phyloP scores from a whole-genome alignment of 2,329 filamentous ascomycete species.

The Purpureocillium takamizusanense region DNA sequence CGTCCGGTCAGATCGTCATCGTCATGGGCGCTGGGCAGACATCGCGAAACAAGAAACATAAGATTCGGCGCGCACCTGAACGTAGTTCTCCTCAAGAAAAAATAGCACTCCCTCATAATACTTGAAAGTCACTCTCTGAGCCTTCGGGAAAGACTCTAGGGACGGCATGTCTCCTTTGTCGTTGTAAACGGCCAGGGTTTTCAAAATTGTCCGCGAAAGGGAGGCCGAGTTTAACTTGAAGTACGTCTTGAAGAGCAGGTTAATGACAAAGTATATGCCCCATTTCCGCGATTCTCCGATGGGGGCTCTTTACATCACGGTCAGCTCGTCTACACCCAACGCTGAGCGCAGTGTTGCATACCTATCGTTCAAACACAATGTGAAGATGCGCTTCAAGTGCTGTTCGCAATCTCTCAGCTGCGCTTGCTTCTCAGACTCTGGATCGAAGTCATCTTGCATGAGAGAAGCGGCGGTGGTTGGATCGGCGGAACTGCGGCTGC shows the following conservation, averaged over 20 bases:
- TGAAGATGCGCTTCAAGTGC: conserved; percentile 86
- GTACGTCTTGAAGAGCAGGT: conserved; percentile 95
- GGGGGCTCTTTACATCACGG: conserved; percentile 48
- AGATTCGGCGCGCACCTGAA: conserved; percentile 41
- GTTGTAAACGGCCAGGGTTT: conserved; percentile 66
- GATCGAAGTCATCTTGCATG: conserved; percentile 76
- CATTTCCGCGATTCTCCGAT: conserved; percentile 91
- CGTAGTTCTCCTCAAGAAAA: conserved; percentile 91
- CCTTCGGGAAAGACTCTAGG: conserved; percentile 71
- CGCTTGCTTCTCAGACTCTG: conserved; percentile 67
- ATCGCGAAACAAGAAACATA: neutral
- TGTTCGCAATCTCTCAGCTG: conserved; percentile 86
- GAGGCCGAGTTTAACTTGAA: conserved; percentile 88
- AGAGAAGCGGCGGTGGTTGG: conserved; percentile 29
- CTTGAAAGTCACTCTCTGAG: conserved; percentile 90
- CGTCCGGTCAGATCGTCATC: neutral
- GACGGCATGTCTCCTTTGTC: conserved; percentile 69
- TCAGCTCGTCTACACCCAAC: neutral
- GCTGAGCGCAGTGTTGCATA: conserved; percentile 28
- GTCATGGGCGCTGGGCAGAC: no score
- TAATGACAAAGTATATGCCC: conserved; percentile 93
- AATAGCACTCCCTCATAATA: conserved; percentile 92
- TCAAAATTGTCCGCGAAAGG: conserved; percentile 84
- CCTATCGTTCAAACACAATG: conserved; percentile 83
- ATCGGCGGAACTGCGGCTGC: conserved; percentile 26